Base-by-base conservation (phyloP, 768 basidiomycete genomes). In the Boletus eberwhitei region DNA sequence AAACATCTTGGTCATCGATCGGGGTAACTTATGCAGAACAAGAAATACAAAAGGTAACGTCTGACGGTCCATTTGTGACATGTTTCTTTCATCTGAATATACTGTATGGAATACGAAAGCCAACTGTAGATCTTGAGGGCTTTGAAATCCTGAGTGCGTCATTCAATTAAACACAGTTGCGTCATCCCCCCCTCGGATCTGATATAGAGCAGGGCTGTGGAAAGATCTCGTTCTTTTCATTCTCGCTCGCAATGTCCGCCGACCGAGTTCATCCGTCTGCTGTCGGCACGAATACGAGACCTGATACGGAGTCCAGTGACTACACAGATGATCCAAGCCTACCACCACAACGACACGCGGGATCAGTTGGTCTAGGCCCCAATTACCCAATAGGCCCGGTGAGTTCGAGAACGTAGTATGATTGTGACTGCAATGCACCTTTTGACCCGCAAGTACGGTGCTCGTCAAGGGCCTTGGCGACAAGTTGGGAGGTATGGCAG, bases 301-400 rank as follows among this genome's bases (percentile, higher is more conserved):
- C 47, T 11, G 21, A 29, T 24, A 13, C 5, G 17, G 21, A n/a
- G 12, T 2, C 14, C 37, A 17, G 24, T 2, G 50, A 50, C 26
- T 26, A 39, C n/a, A 2, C 11, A 24, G 57, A 68, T 21, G 67
- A 54, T 35, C 45, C 63, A 8, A 36, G 48, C 1, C 67, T 73
- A 50, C 75, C 78, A 1, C 67, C 66, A 21, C 77, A 79, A 58
- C 59, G 58, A 42, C 78, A 80, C 49, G 74, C 77, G 0, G 79
- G 78, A 12, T 68, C 73, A 0, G 66, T 73, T 6, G 77, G 79
- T n/a, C 55, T 71, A 14, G 76, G 76, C 13, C 74, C 72, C 8
- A 68, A 74, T 13, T 74, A 71, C 43, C 64, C 58, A 13, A 45
- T 60, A 14, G 68, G 64, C 42, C 62, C 64, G 26, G 76, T 76